Conservation (phyloP, 2,329 filamentous ascomycete genomes). For the Ramularia collo-cygni region DNA sequence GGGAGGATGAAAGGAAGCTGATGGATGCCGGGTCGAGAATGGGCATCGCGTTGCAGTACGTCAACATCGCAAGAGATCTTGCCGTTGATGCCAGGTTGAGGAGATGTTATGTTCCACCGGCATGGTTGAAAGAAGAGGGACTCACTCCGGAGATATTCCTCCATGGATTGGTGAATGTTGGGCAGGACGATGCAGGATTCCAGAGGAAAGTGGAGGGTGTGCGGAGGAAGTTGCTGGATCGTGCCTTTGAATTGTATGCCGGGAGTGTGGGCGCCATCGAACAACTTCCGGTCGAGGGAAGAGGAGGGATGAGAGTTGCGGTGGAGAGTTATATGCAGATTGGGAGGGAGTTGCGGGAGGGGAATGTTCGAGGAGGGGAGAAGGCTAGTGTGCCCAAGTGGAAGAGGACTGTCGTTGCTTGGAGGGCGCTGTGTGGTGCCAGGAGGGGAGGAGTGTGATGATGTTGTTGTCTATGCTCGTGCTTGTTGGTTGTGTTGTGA, state of each 20-base stretch:
- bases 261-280: constrained; percentile 52
- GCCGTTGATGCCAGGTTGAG: constrained; percentile 56
- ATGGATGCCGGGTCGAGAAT: constrained; percentile 55
- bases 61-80: constrained; percentile 73
- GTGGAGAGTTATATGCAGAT: constrained; percentile 75
- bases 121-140: constrained; percentile 55
- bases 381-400: constrained; percentile 42
- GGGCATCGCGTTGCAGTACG: constrained; percentile 69
- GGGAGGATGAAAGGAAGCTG: constrained; percentile 36
- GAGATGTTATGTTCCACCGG: constrained; percentile 61
- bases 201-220: constrained; percentile 44
- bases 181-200: constrained; percentile 10
- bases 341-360: constrained; percentile 50
- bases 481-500: too few species aligned
- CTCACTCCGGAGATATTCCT: constrained; percentile 51
- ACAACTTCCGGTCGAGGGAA: constrained; percentile 52
- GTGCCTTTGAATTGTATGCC: constrained; percentile 55
- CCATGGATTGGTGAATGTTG: constrained; percentile 24
- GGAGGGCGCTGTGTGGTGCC: constrained; percentile 45
- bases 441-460: constrained; percentile 10
- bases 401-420: constrained; percentile 51
- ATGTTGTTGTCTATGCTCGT: constrained; percentile 1
- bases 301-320: constrained; percentile 59
- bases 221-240: constrained; percentile 49
- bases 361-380: constrained; percentile 33